Base-by-base conservation (phyloP, 345 rosid species). In the Acer campestre region DNA sequence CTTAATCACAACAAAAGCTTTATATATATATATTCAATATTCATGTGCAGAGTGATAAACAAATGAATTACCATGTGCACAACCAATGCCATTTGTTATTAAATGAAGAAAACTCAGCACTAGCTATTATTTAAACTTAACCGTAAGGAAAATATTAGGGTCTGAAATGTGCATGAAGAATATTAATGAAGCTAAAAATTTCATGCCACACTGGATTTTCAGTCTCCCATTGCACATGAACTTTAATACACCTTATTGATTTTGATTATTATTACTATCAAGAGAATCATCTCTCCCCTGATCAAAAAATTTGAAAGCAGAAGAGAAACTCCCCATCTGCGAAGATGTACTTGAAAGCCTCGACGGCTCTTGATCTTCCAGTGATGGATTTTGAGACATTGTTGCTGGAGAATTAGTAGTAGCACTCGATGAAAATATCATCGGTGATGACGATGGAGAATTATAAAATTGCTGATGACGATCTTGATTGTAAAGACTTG, bases 301-400 rank as follows among this genome's bases (percentile, higher is more conserved):
- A 48, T 75, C 31, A 75, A 25, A 42, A 62, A 44, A 40, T n/a
- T 73, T 10, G 25, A 49, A 6, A 12, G 59, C 61, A 40, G 72
- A 64, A 70, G 61, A 64, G 71, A 75, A 70, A 62, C 75, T 76
- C 7, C 59, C 79, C 70, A 27, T 40, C 20, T 67, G 73, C 22
- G 77, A 71, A 4, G 74, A 70, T 8, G 38, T 35, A 31, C 35
- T 31, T 4, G 68, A 61, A 70, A 70, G n/a, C 61, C 82, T 75
- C 17, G 16, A 23, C 27, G 73, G 42, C n/a, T 80, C 73, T 4
- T 80, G 63, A 13, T 77, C 67, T 9, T 40, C 46, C 59, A 22
- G 74, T 71, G n/a, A n/a, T n/a, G 49, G 76, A 56, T 55, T 64
- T 20, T 66, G 74, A 42, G 71, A 49, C 23, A 61, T 14, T 16